Conservation (phyloP, 345 rosid genomes). For the Geranium brycei region DNA sequence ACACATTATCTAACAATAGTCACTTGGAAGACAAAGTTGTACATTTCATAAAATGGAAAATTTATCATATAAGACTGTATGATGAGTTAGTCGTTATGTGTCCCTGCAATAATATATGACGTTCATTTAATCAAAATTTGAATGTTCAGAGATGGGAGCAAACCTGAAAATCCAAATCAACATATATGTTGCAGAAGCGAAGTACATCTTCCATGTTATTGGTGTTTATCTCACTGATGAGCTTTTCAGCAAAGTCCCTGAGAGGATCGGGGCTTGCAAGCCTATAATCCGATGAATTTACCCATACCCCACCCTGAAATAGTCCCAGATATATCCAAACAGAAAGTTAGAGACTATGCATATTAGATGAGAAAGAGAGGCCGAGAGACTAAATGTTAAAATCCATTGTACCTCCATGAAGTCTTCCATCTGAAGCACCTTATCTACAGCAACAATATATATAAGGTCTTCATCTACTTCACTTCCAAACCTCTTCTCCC, state of each 20-base stretch:
- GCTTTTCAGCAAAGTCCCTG: slow-evolving; percentile 50
- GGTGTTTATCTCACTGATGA: slow-evolving; percentile 59
- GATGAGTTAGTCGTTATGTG: too few relatives aligned
- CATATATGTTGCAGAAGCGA: slow-evolving; percentile 71
- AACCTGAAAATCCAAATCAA: slow-evolving; percentile 78
- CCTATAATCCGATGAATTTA: slow-evolving; percentile 57
- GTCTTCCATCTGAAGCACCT: slow-evolving; percentile 78
- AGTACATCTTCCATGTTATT: slow-evolving; percentile 58
- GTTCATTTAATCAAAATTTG: neutral
- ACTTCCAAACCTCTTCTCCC: slow-evolving; percentile 71
- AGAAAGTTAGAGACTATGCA: neutral
- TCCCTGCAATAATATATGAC: too few relatives aligned
- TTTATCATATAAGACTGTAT: too few relatives aligned
- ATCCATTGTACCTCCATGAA: slow-evolving; percentile 53
- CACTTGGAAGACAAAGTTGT: too few relatives aligned
- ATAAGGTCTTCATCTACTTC: slow-evolving; percentile 43
- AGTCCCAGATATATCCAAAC: slow-evolving; percentile 7
- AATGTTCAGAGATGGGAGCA: neutral
- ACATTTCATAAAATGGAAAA: too few relatives aligned
- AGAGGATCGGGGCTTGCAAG: slow-evolving; percentile 77
- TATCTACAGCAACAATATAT: slow-evolving; percentile 47
- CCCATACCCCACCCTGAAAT: slow-evolving; percentile 70
- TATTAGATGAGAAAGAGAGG: slow-evolving; percentile 1
- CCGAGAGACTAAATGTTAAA: neutral
- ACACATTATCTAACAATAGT: too few relatives aligned